Evolutionary conservation across 192 early-diverging fungal species (phyloP), one percentile per base, ranked within the genome.

Genomic region (Umbelopsis ramanniana): DNA sequence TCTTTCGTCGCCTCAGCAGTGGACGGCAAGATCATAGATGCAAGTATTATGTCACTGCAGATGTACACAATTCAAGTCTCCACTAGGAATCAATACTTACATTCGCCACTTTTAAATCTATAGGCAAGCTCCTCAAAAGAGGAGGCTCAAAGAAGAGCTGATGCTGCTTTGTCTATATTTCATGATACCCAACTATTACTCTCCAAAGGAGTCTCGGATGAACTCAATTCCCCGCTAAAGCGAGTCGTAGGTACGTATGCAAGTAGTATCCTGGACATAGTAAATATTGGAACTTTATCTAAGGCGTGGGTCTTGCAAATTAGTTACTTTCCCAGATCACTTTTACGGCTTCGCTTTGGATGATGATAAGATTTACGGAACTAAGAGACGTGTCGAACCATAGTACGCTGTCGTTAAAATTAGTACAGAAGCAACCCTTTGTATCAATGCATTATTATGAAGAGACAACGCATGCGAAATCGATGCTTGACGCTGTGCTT

Each of bases 271-370:
- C 17, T 63, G 35, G 3, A 37, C 29, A 35, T 11, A 2, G 8
- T 7, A 4, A n/a, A 37, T 37, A 22, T 38, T 8, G 15, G 2
- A 63, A 8, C 15, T 6, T 9, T 29, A 12, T 10, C 19, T 11
- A 22, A 37, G 4, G 26, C 33, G 17, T 57, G 54, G 17, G 19
- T 37, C 0, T 0, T 37, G 33, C 14, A 19, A 11, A 35, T 5
- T 29, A 63, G 57, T 63, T 63, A 63, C 57, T 19, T 63, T 63
- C 14, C 57, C 57, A 63, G 57, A 63, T 37, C 57, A 63, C 33
- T 63, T 63, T 63, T 63, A 63, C 17, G 57, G 57, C 19, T 63
- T 63, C 26, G 33, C 57, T 7, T 3, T 63, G 2, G 57, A 63
- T 37, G 57, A 35, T 17, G 57, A 63, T n/a, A 63, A 63, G 57